phyloP scores from a whole-genome alignment of 352 stramenopile genomes.

The Pythium dissotocum region DNA sequence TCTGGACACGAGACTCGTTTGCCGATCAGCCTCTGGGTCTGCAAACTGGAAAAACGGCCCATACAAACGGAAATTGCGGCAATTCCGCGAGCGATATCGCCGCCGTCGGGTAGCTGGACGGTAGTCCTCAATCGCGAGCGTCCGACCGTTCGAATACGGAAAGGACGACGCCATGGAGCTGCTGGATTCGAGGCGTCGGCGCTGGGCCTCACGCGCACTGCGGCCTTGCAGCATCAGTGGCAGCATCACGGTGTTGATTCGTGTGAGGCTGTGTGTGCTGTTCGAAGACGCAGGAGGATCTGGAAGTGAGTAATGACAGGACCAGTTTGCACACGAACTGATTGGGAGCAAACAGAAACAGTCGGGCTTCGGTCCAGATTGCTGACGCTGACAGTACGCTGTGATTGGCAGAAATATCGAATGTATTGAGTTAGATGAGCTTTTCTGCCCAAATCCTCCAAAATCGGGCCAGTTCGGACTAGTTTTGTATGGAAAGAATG shows the following conservation, averaged over 20 bases:
- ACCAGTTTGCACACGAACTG: no score
- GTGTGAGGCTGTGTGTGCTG: no score
- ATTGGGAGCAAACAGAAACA: no score
- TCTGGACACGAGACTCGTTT: not conserved
- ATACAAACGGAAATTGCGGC: slow-evolving; percentile 21
- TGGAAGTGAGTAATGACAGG: no score
- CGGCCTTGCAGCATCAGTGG: not conserved
- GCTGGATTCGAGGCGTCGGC: not conserved
- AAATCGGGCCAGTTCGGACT: no score
- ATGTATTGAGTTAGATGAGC: no score
- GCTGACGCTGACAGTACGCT: no score
- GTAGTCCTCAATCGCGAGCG: not conserved
- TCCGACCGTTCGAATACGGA: not conserved
- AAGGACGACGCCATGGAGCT: not conserved
- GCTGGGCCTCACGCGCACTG: not conserved
- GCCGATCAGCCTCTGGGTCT: not conserved
- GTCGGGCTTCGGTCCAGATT: no score
- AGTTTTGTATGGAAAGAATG: no score
- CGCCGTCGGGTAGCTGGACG: slow-evolving; percentile 2
- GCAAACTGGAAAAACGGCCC: slow-evolving; percentile 27
- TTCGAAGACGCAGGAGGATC: no score
- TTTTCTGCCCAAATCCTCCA: no score
- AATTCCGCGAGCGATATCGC: slow-evolving; percentile 34
- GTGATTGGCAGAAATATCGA: no score
- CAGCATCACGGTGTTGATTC: not conserved